Base-by-base conservation (phyloP, 2,329 filamentous ascomycete species). In the Diaporthe sp. region DNA sequence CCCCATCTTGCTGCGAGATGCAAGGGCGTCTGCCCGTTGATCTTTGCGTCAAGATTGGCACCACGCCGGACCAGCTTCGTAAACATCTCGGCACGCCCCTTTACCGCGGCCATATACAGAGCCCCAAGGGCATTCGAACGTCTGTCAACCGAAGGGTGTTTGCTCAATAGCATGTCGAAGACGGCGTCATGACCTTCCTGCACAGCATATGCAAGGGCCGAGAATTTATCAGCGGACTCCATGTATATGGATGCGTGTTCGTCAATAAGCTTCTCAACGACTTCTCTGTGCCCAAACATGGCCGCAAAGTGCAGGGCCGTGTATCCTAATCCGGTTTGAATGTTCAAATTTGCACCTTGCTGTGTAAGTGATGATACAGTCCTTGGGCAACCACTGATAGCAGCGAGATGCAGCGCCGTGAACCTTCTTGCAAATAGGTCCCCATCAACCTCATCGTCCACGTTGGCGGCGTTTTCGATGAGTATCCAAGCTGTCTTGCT, bases 241-340 rank as follows among this genome's bases (percentile, higher is more conserved):
- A 58, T 9, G 30, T 58, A 58, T 37, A 58, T 58, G 55, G 55
- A 66, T 50, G 61, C 15, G 30, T 32, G 61, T 50, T 66, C 42
- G 25, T 66, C 42, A 50, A 66, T n/a, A 15, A 66, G 61, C 61
- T 66, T 66, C 27, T 47, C 61, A 39, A 66, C 42, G 25, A 50
- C 61, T 13, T 44, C 61, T 19, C 32, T 32, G 61, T 66, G 61
- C 22, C 61, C 61, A 15, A 15, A 27, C 61, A 66, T 66, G 42
- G 61, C 61, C 10, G 42, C 35, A 51, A 47, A 50, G 30, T 51
- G 61, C 44, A 66, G 42, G 39, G 61, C 39, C 19, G 61, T 66
- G 39, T 32, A 66, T 27, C 61, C 61, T 13, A 66, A 19, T 25
- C 15, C 44, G 61, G 39, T 50, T 50, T 66, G 27, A 50, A 27